Conservation (phyloP, 345 rosid genomes). For the Rhodomyrtus tomentosa region DNA sequence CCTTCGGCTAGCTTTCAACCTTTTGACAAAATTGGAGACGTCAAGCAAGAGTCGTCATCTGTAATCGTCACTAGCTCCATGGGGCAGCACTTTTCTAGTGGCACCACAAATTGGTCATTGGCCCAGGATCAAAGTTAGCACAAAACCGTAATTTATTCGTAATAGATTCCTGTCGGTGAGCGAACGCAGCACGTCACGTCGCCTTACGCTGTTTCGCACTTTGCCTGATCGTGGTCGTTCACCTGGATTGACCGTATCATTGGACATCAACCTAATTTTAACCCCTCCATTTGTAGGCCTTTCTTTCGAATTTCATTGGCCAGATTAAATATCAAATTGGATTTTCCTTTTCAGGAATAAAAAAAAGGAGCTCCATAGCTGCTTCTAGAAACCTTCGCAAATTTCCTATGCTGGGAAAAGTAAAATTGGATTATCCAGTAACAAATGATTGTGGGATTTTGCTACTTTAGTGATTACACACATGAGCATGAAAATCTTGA, state of each 20-base stretch:
- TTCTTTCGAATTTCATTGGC: background rate
- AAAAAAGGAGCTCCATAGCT: background rate
- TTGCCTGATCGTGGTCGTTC: background rate
- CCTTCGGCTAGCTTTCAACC: background rate
- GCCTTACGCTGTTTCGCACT: background rate
- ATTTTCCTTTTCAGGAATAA: background rate
- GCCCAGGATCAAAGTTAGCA: background rate
- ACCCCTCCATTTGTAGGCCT: background rate
- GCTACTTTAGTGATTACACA: accelerated
- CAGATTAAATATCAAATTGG: accelerated
- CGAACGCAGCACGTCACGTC: background rate
- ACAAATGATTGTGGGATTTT: accelerated
- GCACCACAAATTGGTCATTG: background rate
- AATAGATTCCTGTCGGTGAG: background rate
- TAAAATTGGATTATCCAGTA: background rate
- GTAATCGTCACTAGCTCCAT: background rate
- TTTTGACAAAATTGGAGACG: background rate
- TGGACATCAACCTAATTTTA: background rate
- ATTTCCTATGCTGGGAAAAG: accelerated
- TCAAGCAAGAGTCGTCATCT: background rate
- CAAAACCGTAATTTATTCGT: background rate
- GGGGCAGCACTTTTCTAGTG: background rate
- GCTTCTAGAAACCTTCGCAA: background rate
- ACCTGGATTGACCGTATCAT: background rate
- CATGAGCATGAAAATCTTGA: accelerated